These are phyloP conservation scores for Diaporthe caulivora DNA, from an alignment of 2,329 filamentous ascomycete genomes.

Conservation along the genomic window DNA sequence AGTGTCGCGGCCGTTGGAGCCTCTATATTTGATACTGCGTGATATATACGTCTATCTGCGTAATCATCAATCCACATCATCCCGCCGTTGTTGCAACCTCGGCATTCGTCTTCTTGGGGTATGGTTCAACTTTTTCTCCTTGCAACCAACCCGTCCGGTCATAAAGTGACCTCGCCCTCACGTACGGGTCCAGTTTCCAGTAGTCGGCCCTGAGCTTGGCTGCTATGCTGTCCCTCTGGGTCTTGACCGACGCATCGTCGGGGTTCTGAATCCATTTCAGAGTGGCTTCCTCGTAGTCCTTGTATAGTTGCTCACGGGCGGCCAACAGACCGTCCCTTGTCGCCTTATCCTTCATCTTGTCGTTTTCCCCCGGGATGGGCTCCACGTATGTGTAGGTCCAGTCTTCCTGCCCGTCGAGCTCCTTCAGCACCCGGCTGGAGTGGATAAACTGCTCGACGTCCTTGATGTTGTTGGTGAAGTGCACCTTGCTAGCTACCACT, in stretches of 20 bases:
- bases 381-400: constrained; percentile 89
- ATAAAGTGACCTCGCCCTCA: constrained; percentile 86
- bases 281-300: constrained; percentile 80
- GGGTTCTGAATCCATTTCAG: constrained; percentile 77
- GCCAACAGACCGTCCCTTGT: constrained; percentile 73
- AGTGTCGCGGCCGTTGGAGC: not conserved
- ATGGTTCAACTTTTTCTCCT: constrained; percentile 79
- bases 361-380: constrained; percentile 81
- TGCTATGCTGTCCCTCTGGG: constrained; percentile 72
- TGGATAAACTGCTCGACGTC: constrained; percentile 85
- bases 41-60: constrained; percentile 35
- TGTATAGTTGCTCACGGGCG: constrained; percentile 74
- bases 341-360: constrained; percentile 74
- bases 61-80: constrained; percentile 58
- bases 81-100: constrained; percentile 53
- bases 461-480: constrained; percentile 86
- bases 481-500: constrained; percentile 92
- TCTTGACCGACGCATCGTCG: constrained; percentile 62
- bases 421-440: constrained; percentile 78
- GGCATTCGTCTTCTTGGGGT: constrained; percentile 55
- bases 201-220: constrained; percentile 78
- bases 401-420: constrained; percentile 87
- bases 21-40: constrained; percentile 15
- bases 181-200: constrained; percentile 89
- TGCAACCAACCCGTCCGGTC: constrained; percentile 83